Evolutionary conservation across 2,329 filamentous ascomycete species (phyloP), one percentile per base, ranked within the genome.

Genomic region (Microcyclospora tardicrescens): DNA sequence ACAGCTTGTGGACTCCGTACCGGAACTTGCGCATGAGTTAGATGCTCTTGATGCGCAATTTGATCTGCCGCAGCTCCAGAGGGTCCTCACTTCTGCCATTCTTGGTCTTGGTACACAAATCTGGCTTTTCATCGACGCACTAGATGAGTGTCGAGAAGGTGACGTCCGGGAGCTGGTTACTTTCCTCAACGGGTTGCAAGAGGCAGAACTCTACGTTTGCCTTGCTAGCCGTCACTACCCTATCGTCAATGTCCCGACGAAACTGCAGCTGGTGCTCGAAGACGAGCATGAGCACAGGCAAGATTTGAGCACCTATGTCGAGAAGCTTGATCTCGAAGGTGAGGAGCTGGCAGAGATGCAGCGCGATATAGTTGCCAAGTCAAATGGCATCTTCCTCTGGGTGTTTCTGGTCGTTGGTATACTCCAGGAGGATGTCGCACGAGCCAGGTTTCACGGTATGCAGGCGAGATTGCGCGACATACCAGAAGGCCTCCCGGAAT

Each of bases 381-480:
- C 66, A 0, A 57, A 55, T 2, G 63, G 66, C 0, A 51, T 70
- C 4, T 69, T 70, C 36, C 46, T 69, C 42, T 71, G 67, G 64
- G 61, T 62, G 1, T 58, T 66, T 1, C 45, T 69, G 0, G 66
- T 68, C 2, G 54, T 69, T 1, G 40, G 55, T 5, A 68, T 69
- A 3, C 49, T 72, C 1, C 68, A 70, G 35, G 59, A 60, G 33
- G 63, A 65, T 41, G 59, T 51, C 39, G 49, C 50, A 6, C 19
- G 46, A 3, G 55, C 62, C 14, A 47, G 52, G 0, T 43, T 61
- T 0, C 44, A 54, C 15, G 44, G 41, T 0, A 39, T 68, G 3
- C 45, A 49, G 14, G 43, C 53, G 39, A 54, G 51, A 40, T 52
- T 71, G 1, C 15, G 49, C 6, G 58, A 66, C 19, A 58, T 67